These are phyloP conservation scores for Talaromyces sp. DNA, from an alignment of 2,329 filamentous ascomycete genomes.

Conservation along the genomic window DNA sequence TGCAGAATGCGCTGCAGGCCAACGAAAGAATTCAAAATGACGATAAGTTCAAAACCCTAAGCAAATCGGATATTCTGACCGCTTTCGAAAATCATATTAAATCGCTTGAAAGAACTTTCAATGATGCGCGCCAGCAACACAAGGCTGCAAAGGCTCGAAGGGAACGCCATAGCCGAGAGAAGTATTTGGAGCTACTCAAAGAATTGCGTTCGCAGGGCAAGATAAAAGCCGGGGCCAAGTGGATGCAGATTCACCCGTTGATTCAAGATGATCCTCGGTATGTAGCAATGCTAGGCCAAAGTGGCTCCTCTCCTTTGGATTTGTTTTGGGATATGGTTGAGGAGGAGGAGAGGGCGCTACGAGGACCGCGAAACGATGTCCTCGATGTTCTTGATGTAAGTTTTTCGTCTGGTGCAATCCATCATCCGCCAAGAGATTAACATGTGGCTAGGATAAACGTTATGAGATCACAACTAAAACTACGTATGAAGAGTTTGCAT, in stretches of 20 bases:
- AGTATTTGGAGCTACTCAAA: constrained; percentile 69
- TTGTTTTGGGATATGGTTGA: constrained; percentile 96
- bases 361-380: constrained; percentile 76
- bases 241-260: constrained; percentile 73
- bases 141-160: constrained; percentile 76
- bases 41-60: constrained; percentile 80
- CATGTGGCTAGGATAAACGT: constrained; percentile 66
- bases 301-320: constrained; percentile 81
- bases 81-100: constrained; percentile 96
- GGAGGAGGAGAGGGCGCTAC: constrained; percentile 84
- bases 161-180: constrained; percentile 83
- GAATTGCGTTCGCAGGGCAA: constrained; percentile 72
- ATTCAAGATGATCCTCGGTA: constrained; percentile 82
- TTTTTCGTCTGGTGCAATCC: constrained; percentile 18
- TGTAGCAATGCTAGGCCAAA: constrained; percentile 74
- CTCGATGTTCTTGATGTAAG: constrained; percentile 83
- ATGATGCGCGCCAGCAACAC: constrained; percentile 82
- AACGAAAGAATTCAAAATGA: constrained; percentile 75
- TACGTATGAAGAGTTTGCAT: constrained; percentile 81
- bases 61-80: constrained; percentile 83
- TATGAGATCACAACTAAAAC: constrained; percentile 87
- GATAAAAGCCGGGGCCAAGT: constrained; percentile 87
- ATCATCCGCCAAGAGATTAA: neutral
- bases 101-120: constrained; percentile 82
- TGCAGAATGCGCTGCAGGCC: constrained; percentile 74